Conservation (phyloP, 1,284 basidiomycete species). For the Irpex lacteus region DNA sequence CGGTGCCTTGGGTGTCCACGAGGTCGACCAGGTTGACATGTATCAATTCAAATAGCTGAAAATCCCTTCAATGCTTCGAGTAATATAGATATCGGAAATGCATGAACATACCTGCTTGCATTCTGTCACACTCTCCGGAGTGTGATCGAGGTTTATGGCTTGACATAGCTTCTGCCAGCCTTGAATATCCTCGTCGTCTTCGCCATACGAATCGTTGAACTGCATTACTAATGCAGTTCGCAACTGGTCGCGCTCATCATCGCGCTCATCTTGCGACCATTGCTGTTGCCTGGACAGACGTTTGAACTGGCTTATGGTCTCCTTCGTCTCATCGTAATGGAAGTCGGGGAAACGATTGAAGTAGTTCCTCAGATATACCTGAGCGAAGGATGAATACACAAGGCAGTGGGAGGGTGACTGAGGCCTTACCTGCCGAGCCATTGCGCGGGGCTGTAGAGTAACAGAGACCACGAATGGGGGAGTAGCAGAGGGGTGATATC, state of each 20-base stretch:
- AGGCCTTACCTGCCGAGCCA: too few species aligned
- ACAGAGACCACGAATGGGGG: too few species aligned
- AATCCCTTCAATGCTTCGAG: background rate
- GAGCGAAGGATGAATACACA: too few species aligned
- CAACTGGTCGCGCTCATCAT: background rate
- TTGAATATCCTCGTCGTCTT: conserved; percentile 25
- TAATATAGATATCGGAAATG: background rate
- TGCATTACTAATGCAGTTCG: conserved; percentile 30
- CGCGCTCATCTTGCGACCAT: background rate
- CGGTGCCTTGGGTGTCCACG: background rate
- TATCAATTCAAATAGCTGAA: background rate
- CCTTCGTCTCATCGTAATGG: background rate
- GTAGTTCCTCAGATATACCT: too few species aligned
- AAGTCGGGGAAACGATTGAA: background rate
- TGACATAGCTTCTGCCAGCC: conserved; percentile 32
- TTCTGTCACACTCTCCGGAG: conserved; percentile 11
- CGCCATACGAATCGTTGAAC: conserved; percentile 35
- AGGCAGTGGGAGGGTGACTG: too few species aligned
- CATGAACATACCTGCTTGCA: conserved; percentile 1
- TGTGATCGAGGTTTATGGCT: conserved; percentile 16
- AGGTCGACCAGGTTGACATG: background rate
- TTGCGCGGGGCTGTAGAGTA: too few species aligned
- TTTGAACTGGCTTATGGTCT: background rate
- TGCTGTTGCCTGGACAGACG: background rate
- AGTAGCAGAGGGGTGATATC: too few species aligned